Percentiles rank a stretch among this genome's conserved stretches.
Evolutionary conservation across 2,329 filamentous ascomycete species (phyloP).

Genomic region (Gnomoniopsis sp.): DNA sequence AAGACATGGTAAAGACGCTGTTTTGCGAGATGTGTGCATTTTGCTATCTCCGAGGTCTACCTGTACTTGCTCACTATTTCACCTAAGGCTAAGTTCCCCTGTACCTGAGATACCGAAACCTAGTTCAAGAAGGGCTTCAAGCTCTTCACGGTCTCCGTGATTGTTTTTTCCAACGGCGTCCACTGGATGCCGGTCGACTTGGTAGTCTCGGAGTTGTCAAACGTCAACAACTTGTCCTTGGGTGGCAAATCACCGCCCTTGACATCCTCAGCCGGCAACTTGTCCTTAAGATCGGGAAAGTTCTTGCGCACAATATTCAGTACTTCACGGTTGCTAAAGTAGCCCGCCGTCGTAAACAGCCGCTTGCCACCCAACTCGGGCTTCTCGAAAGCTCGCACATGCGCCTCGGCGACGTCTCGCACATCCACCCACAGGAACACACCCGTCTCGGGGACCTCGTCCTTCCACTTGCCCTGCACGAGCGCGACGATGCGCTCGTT

Average conservation of each 20-base stretch:
- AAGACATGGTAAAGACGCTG: too few species aligned
- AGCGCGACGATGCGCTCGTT: conserved; percentile 49
- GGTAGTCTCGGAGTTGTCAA: conserved; percentile 56
- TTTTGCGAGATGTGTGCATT: too few species aligned
- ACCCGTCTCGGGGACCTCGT: conserved; percentile 36
- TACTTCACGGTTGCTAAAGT: conserved; percentile 44
- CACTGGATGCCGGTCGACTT: conserved; percentile 62
- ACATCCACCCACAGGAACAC: conserved; percentile 52
- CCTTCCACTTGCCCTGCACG: conserved; percentile 48
- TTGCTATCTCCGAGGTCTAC: too few species aligned
- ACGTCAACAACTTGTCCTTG: conserved; percentile 43
- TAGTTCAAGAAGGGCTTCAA: conserved; percentile 45
- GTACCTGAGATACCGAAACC: not conserved
- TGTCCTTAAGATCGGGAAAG: conserved; percentile 48
- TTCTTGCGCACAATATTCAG: conserved; percentile 39
- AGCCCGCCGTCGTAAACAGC: conserved; percentile 46
- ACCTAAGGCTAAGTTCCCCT: not conserved
- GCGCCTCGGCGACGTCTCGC: conserved; percentile 51
- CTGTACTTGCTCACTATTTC: too few species aligned
- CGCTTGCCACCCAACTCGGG: conserved; percentile 46
- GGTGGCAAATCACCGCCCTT: conserved; percentile 40
- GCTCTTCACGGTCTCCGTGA: conserved; percentile 62
- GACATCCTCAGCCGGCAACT: conserved; percentile 42
- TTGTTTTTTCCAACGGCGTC: conserved; percentile 56
- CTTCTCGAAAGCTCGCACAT: conserved; percentile 49